A percentile compares a stretch with the other conserved stretches of the same genome.
These are phyloP conservation scores for Flaveria floridana DNA, from an alignment of 140 eudicot species.

Conservation along the genomic window DNA sequence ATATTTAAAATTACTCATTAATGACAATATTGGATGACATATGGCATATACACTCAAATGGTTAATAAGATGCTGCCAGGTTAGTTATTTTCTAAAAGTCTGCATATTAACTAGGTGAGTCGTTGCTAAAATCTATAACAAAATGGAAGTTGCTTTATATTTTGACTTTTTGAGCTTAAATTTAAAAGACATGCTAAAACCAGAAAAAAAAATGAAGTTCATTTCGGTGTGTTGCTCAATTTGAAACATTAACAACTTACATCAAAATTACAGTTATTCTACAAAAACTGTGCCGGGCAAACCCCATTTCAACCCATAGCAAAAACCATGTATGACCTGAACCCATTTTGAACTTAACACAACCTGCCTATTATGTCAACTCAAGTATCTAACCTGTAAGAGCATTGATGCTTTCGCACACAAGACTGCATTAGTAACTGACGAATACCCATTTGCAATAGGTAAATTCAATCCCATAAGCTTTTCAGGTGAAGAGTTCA, in stretches of 20 bases:
- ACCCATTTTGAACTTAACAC: not conserved
- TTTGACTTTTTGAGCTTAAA: not conserved
- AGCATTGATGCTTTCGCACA: conserved; percentile 97
- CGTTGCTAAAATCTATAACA: not conserved
- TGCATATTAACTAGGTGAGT: not conserved
- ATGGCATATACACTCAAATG: not conserved
- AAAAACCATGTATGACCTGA: not conserved
- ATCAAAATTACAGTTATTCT: not conserved
- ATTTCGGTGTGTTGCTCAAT: not conserved
- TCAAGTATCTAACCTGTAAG: conserved; percentile 52
- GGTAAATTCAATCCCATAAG: conserved; percentile 42
- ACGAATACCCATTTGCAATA: conserved; percentile 27
- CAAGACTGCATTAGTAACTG: conserved; percentile 45
- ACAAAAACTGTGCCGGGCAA: not conserved
- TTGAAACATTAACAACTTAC: not conserved
- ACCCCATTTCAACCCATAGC: not conserved
- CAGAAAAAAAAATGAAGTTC: not conserved
- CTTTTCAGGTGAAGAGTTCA: conserved; percentile 54
- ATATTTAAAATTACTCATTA: not conserved
- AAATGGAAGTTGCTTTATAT: not conserved
- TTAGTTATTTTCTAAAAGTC: no score
- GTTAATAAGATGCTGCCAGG: not conserved
- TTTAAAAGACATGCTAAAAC: not conserved
- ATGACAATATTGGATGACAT: not conserved
- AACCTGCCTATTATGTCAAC: not conserved